Evolutionary conservation across 257 asterid species (phyloP).

Genomic region (Solanum chiquidenum): DNA sequence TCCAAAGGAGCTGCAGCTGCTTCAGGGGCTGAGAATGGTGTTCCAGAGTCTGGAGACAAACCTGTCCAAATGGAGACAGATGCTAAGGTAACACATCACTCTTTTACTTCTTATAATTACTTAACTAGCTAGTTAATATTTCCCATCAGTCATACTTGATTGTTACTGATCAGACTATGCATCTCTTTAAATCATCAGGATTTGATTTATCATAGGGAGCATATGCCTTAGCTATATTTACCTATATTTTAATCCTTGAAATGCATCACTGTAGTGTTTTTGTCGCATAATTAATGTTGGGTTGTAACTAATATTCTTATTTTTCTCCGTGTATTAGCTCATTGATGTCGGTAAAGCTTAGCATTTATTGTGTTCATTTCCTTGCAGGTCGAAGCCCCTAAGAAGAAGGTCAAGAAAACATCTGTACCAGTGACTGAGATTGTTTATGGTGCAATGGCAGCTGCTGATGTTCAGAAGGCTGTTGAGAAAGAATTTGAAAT

Average conservation of each 20-base stretch:
- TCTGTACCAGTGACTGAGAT: constrained; percentile 63
- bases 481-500: constrained; percentile 91
- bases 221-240: background rate
- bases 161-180: background rate
- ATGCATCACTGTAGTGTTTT: background rate
- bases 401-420: constrained; percentile 80
- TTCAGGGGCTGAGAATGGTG: constrained; percentile 61
- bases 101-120: background rate
- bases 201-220: background rate
- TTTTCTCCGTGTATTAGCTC: background rate
- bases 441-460: constrained; percentile 62
- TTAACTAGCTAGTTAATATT: background rate
- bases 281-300: background rate
- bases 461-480: constrained; percentile 70
- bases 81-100: constrained; percentile 42
- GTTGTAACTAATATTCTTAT: background rate
- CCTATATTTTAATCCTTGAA: background rate
- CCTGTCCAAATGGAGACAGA: constrained; percentile 79
- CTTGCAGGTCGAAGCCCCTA: constrained; percentile 50
- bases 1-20: constrained; percentile 32
- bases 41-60: constrained; percentile 53
- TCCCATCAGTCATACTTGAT: background rate
- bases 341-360: background rate
- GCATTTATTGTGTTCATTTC: background rate
- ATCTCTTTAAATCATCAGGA: background rate